phyloP scores from a whole-genome alignment of 805 yeast species.

The Lipomyces starkeyi region DNA sequence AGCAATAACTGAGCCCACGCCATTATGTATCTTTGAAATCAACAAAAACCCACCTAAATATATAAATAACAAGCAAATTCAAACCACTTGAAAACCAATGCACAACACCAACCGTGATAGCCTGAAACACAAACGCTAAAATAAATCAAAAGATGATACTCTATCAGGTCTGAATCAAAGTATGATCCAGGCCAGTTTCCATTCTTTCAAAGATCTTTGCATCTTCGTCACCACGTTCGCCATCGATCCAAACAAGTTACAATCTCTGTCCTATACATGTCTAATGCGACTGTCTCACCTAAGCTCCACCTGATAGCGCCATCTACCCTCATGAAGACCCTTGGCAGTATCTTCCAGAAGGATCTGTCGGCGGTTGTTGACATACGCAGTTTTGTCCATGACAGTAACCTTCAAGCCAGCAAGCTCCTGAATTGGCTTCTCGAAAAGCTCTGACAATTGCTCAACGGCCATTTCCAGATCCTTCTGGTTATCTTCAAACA shows the following conservation, averaged over 20 bases:
- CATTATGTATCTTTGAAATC: slow-evolving; percentile 2
- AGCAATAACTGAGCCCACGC: background rate
- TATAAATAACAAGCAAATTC: slow-evolving; percentile 4
- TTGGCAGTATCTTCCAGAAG: slow-evolving; percentile 54
- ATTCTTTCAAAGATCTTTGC: background rate
- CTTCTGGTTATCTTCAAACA: slow-evolving; percentile 75
- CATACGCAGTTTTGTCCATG: slow-evolving; percentile 53
- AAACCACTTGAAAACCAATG: background rate
- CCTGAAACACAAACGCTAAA: background rate
- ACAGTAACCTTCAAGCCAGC: slow-evolving; percentile 50
- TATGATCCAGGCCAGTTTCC: background rate
- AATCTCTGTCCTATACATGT: background rate
- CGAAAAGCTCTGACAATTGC: slow-evolving; percentile 66
- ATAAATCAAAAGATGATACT: slow-evolving; percentile 1
- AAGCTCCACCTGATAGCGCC: slow-evolving; percentile 44
- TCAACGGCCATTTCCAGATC: slow-evolving; percentile 71
- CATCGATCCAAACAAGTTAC: background rate
- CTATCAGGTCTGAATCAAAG: background rate
- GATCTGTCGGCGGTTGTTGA: slow-evolving; percentile 50
- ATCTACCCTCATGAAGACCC: slow-evolving; percentile 50
- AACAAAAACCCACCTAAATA: background rate
- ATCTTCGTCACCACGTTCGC: background rate
- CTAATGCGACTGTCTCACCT: slow-evolving; percentile 7
- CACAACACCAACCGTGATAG: slow-evolving; percentile 2
- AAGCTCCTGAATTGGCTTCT: slow-evolving; percentile 47